These are phyloP conservation scores for Myxozyma nipponensis DNA, from an alignment of 805 yeast genomes.

Conservation along the genomic window DNA sequence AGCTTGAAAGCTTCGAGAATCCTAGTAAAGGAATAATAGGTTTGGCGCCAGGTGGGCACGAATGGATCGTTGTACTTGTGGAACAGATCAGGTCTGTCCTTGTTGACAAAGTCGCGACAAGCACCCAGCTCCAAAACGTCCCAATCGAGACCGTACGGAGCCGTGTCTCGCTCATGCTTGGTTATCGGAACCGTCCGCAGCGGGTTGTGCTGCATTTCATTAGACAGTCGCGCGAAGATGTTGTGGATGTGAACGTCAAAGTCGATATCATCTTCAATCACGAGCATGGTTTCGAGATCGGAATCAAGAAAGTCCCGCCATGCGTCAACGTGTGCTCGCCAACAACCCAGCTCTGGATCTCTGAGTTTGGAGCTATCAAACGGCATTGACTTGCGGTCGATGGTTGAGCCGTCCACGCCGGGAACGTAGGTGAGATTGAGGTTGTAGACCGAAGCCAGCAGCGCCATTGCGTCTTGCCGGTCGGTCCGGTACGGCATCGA, in stretches of 20 bases:
- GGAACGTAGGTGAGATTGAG: slow-evolving; percentile 6
- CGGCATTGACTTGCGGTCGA: slow-evolving; percentile 12
- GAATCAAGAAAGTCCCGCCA: slow-evolving; percentile 13
- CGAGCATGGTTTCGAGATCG: slow-evolving; percentile 9
- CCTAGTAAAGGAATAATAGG: not conserved
- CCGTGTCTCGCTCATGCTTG: slow-evolving; percentile 2
- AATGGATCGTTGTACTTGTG: slow-evolving; percentile 10
- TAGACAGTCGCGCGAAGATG: slow-evolving; percentile 2
- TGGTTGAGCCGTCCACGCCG: slow-evolving; percentile 10
- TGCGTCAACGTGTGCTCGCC: slow-evolving; percentile 17
- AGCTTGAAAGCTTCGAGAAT: slow-evolving; percentile 5
- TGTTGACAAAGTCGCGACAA: not conserved
- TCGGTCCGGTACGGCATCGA: slow-evolving; percentile 19
- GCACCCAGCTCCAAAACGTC: slow-evolving; percentile 8
- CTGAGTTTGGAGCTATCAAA: not conserved
- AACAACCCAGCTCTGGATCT: slow-evolving; percentile 6
- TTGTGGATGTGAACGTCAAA: not conserved
- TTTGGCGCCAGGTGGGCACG: slow-evolving; percentile 6
- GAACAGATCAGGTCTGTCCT: slow-evolving; percentile 9
- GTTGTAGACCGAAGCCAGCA: slow-evolving; percentile 12
- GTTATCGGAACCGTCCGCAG: slow-evolving; percentile 2
- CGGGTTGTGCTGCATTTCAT: slow-evolving; percentile 3
- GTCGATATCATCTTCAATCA: slow-evolving; percentile 17
- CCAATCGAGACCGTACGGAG: slow-evolving; percentile 19
- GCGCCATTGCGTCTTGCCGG: slow-evolving; percentile 18